Evolutionary conservation across 352 stramenopile genomes (phyloP).

Genomic region (Globisporangium nagaii): DNA sequence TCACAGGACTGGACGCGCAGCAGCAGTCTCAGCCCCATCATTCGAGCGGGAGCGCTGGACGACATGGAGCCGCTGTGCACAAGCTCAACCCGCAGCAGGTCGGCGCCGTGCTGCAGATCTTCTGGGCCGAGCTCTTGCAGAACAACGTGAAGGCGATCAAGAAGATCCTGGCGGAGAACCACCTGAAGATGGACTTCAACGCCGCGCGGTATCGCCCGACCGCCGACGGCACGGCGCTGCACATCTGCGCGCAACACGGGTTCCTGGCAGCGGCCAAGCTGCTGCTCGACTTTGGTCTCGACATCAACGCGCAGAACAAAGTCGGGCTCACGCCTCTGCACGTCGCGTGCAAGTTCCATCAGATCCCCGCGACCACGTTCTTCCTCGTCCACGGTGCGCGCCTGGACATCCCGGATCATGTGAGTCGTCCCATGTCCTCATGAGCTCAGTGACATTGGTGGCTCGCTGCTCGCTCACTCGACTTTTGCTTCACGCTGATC

Average conservation of each 20-base stretch:
- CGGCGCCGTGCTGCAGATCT: conserved; percentile 35
- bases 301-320: conserved; percentile 41
- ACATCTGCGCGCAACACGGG: conserved; percentile 55
- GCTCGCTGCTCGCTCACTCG: background rate
- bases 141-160: conserved; percentile 41
- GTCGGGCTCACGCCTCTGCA: conserved; percentile 51
- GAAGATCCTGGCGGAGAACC: conserved; percentile 32
- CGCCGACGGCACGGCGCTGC: conserved; percentile 37
- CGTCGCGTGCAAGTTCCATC: conserved; percentile 47
- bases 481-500: background rate
- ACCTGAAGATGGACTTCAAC: conserved; percentile 35
- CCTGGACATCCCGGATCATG: conserved; percentile 43
- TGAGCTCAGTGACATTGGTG: background rate
- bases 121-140: conserved; percentile 44
- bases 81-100: conserved; percentile 42
- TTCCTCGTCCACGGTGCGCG: conserved; percentile 28
- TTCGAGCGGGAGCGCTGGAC: background rate
- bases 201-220: conserved; percentile 27
- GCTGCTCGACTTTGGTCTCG: conserved; percentile 31
- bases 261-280: conserved; percentile 31
- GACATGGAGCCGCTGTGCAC: background rate
- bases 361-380: conserved; percentile 27
- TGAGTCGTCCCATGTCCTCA: conserved; percentile 13
- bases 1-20: background rate
- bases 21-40: too few relatives aligned